Base-by-base conservation (phyloP, 371 early-diverging fungal genomes). In the Mucor racemosus region DNA sequence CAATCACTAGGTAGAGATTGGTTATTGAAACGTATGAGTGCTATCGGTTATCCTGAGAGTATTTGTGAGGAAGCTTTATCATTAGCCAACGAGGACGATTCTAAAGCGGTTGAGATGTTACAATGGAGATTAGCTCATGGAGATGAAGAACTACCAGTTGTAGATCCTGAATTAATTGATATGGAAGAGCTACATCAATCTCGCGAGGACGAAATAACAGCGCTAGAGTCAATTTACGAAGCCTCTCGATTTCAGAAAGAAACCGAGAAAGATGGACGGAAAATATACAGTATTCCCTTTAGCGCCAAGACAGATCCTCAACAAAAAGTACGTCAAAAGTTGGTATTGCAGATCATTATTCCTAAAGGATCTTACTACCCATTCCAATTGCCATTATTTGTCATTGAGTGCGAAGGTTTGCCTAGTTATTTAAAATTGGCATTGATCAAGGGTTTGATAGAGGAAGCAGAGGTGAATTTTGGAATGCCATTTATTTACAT, bases 351-450 rank as follows among this genome's bases (percentile, higher is more conserved):
- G 63, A 61, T 50, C 35, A 84, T 85, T 67, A 77, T 91, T 40
- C 83, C 90, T 7, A 50, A 71, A 1, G 59, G 70, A 4, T 84
- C 86, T 1, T 69, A 58, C 11, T 94, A 94, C 64, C 95, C 95
- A 0, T 80, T 84, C 57, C 67, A 78, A 21, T 72, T 82, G n/a
- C 93, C 93, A 0, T 76, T 88, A 0, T 82, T 94, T 58, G 77
- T 88, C 10, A 73, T 94, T 36, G 65, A 80, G 14, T 87, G 91
- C 63, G 84, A 81, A 7, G 69, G 65, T 15, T 69, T 94, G 26
- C 94, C 95, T 0, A 86, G 91, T 2, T 94, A 91, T 69, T 79
- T 94, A 21, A 85, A 90, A 35, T 78, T 92, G 34, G 84, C 88
- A 21, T 76, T 91, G 9, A 84, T 91, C 31, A 82, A 85, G 60